phyloP scores from a whole-genome alignment of 2,329 filamentous ascomycete species.

The Ophiostoma novo-ulmi region DNA sequence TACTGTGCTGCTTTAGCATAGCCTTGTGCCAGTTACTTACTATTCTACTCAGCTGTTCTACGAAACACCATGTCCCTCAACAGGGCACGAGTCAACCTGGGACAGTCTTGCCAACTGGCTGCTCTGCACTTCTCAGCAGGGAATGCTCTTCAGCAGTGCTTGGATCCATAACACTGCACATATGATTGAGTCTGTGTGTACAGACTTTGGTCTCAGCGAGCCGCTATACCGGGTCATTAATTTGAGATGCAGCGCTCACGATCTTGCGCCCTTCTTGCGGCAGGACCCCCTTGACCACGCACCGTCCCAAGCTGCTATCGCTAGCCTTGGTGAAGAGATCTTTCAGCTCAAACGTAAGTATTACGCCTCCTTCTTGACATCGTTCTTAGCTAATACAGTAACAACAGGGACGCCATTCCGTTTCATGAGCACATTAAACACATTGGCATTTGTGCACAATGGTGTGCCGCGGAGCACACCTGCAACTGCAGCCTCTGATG shows the following conservation, averaged over 20 bases:
- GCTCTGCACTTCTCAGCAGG: background rate
- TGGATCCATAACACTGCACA: constrained; percentile 7
- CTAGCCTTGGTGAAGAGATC: background rate
- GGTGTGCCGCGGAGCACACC: background rate
- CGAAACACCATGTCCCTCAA: background rate
- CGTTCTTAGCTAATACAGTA: background rate
- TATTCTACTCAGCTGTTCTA: background rate
- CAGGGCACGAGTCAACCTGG: background rate
- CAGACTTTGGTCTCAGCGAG: constrained; percentile 7
- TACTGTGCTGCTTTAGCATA: background rate
- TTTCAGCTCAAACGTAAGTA: background rate
- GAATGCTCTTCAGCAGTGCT: constrained; percentile 8
- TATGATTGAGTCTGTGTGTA: constrained; percentile 7
- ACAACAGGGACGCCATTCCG: background rate
- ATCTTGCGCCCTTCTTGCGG: background rate
- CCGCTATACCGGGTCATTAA: constrained; percentile 2
- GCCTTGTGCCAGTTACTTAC: background rate
- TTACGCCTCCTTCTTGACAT: no score
- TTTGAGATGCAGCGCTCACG: background rate
- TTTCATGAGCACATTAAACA: background rate
- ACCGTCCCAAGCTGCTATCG: background rate
- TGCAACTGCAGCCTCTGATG: background rate
- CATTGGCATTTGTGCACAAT: background rate
- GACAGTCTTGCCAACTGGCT: constrained; percentile 4
- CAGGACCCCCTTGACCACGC: background rate